phyloP scores from a whole-genome alignment of 2,329 filamentous ascomycete species.

The Phaeoacremonium minimum region DNA sequence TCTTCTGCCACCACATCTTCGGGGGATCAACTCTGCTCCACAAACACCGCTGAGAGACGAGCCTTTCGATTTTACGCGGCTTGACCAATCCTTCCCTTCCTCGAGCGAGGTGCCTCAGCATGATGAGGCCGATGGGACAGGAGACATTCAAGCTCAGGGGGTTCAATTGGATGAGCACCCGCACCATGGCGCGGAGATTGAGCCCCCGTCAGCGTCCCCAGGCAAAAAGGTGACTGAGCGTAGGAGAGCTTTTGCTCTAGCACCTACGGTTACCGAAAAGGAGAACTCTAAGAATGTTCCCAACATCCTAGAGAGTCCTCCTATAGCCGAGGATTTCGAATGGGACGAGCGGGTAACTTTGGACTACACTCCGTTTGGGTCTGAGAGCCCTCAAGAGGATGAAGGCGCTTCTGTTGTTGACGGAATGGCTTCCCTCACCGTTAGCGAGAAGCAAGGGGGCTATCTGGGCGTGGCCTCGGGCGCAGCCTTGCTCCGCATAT shows the following conservation, averaged over 20 bases:
- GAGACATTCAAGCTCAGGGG: no score
- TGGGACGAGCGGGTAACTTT: slow-evolving; percentile 31
- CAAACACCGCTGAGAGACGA: no score
- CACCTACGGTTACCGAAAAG: no score
- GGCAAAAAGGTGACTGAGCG: slow-evolving; percentile 7
- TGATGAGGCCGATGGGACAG: no score
- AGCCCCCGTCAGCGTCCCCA: slow-evolving; percentile 3
- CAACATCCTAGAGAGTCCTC: slow-evolving; percentile 23
- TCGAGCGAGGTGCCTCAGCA: slow-evolving; percentile 7
- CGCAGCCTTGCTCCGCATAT: slow-evolving; percentile 34
- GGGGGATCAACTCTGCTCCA: slow-evolving; percentile 16
- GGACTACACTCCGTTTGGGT: no score
- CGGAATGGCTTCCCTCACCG: slow-evolving; percentile 30
- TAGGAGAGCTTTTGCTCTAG: slow-evolving; percentile 10
- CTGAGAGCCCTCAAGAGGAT: no score
- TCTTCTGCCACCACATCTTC: slow-evolving; percentile 19
- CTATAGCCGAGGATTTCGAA: slow-evolving; percentile 28
- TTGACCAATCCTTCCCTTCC: slow-evolving; percentile 6
- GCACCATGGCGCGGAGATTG: slow-evolving; percentile 4
- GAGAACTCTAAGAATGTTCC: no score
- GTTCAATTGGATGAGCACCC: no score
- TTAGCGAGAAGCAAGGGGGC: slow-evolving; percentile 30
- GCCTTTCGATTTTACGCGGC: slow-evolving; percentile 10
- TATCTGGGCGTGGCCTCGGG: slow-evolving; percentile 42
- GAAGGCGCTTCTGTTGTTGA: no score